Percentiles rank a stretch among this genome's conserved stretches.
These are phyloP conservation scores for Xerocomus spinulosus DNA, from an alignment of 768 basidiomycete species.

Conservation along the genomic window DNA sequence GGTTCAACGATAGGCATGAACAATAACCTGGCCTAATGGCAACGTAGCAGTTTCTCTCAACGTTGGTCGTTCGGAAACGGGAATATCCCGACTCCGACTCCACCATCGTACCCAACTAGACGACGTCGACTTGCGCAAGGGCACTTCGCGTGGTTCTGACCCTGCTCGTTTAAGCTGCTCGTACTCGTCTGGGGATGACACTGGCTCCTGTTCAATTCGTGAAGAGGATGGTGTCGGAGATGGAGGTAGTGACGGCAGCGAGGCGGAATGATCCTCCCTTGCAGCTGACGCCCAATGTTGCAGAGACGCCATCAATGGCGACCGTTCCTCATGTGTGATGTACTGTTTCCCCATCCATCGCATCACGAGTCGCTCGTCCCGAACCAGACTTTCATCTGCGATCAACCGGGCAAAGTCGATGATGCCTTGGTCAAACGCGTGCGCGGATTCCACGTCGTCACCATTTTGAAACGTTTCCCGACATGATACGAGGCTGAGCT, in stretches of 20 bases:
- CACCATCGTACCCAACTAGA: constrained; percentile 85
- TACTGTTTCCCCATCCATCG: constrained; percentile 72
- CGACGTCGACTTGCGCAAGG: constrained; percentile 43
- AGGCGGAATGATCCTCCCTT: constrained; percentile 21
- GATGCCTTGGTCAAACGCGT: constrained; percentile 54
- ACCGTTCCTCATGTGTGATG: constrained; percentile 70
- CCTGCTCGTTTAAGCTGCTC: constrained; percentile 33
- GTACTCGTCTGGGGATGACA: constrained; percentile 17
- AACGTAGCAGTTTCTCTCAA: constrained; percentile 24
- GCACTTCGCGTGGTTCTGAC: constrained; percentile 36
- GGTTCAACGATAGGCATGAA: not conserved
- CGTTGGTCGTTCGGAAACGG: constrained; percentile 17
- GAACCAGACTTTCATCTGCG: constrained; percentile 55
- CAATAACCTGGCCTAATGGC: constrained; percentile 21
- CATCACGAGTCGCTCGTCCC: constrained; percentile 65
- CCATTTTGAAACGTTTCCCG: constrained; percentile 27
- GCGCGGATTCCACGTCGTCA: constrained; percentile 52
- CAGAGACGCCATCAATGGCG: constrained; percentile 72
- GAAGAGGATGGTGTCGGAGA: constrained; percentile 5
- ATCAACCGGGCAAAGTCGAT: constrained; percentile 65
- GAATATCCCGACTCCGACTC: constrained; percentile 53
- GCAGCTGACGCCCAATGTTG: constrained; percentile 48
- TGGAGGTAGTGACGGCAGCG: constrained; percentile 6
- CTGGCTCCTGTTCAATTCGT: constrained; percentile 29
- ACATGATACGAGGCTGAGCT: constrained; percentile 59